Evolutionary conservation across 306 rosid genomes (phyloP).

Genomic region (Cucurbita argyrosperma): DNA sequence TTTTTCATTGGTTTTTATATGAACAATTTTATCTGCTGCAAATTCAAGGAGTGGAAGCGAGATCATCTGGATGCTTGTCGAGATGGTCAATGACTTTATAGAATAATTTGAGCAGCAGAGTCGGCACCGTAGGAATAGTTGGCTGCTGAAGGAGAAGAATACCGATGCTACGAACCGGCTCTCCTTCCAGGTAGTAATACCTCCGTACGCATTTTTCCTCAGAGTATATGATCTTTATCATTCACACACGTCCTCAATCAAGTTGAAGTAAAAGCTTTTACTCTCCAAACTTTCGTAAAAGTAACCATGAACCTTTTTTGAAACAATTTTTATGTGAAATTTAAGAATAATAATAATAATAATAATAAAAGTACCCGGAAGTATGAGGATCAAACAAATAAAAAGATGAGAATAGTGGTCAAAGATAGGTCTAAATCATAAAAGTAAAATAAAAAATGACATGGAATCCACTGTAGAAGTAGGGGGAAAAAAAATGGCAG

Average conservation of each 20-base stretch:
- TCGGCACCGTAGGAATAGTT: constrained; percentile 54
- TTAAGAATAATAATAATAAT: background rate
- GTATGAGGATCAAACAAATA: background rate
- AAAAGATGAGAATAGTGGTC: background rate
- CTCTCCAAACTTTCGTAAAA: background rate
- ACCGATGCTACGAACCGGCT: constrained; percentile 18
- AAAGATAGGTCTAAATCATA: background rate
- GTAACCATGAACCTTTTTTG: too few relatives aligned
- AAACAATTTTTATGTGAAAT: background rate
- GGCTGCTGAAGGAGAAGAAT: constrained; percentile 31
- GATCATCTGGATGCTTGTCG: constrained; percentile 46
- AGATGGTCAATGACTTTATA: constrained; percentile 51
- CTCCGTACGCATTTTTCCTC: background rate
- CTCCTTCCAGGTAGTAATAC: background rate
- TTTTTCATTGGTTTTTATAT: background rate
- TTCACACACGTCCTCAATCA: background rate
- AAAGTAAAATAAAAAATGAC: background rate
- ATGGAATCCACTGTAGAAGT: background rate
- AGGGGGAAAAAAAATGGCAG: background rate
- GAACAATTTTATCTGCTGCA: background rate
- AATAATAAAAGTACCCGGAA: background rate
- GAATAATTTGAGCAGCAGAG: constrained; percentile 33
- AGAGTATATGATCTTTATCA: background rate
- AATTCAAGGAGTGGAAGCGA: constrained; percentile 58
- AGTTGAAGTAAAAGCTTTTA: too few relatives aligned